phyloP scores from a whole-genome alignment of 257 asterid genomes.

The Asclepias syriaca region DNA sequence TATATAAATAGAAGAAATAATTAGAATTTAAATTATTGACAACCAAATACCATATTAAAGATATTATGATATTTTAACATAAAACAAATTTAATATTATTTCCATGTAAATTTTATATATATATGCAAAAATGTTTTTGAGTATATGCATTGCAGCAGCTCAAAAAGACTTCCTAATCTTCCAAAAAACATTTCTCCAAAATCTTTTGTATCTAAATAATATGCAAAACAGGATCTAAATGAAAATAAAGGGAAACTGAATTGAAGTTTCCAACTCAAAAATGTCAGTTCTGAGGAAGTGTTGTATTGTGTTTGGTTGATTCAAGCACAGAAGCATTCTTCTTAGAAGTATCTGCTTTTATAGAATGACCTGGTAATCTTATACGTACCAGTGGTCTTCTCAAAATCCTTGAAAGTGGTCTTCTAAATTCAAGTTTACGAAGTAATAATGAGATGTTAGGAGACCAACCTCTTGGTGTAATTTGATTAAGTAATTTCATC shows the following conservation, averaged over 20 bases:
- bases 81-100: too few relatives aligned
- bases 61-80: too few relatives aligned
- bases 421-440: conserved; percentile 54
- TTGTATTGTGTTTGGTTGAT: not conserved
- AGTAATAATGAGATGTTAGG: conserved; percentile 49
- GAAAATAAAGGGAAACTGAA: not conserved
- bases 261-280: not conserved
- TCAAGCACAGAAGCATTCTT: conserved; percentile 2
- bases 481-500: conserved; percentile 60
- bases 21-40: too few relatives aligned
- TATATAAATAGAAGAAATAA: too few relatives aligned
- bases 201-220: too few relatives aligned
- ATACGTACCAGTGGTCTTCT: conserved; percentile 47
- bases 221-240: too few relatives aligned
- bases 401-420: conserved; percentile 59
- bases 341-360: conserved; percentile 30
- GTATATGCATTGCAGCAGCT: too few relatives aligned
- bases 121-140: too few relatives aligned
- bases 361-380: conserved; percentile 28
- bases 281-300: not conserved
- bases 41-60: too few relatives aligned
- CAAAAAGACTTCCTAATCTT: too few relatives aligned
- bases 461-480: conserved; percentile 62
- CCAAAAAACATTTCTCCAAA: too few relatives aligned
- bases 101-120: too few relatives aligned